phyloP scores from a whole-genome alignment of 148 eudicot genomes.

The Bassia scoparia region DNA sequence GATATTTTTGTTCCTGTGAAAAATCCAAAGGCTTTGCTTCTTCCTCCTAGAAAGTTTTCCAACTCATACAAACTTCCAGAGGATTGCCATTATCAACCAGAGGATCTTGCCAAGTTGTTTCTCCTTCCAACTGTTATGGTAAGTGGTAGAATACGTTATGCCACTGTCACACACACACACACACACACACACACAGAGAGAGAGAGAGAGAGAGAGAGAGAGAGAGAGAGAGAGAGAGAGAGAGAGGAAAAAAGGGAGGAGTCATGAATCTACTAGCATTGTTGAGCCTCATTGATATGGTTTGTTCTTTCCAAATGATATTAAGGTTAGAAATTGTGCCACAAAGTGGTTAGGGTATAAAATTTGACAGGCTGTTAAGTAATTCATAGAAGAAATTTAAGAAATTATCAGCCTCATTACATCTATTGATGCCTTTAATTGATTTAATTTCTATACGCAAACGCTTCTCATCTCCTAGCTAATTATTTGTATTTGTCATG shows the following conservation, averaged over 20 bases:
- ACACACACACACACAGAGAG: no score
- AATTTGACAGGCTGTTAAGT: no score
- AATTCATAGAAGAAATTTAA: no score
- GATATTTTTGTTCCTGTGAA: constrained; percentile 75
- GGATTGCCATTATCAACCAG: constrained; percentile 95
- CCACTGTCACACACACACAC: no score
- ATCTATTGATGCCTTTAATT: neutral
- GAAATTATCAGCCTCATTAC: neutral
- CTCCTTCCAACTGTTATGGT: constrained; percentile 82
- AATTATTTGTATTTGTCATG: constrained; percentile 1
- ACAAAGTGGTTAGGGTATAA: no score
- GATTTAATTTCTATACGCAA: neutral
- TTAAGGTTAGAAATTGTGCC: no score
- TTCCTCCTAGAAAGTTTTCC: constrained; percentile 58
- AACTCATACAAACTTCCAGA: constrained; percentile 76
- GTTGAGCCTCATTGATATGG: neutral
- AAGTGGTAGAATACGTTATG: constrained; percentile 48
- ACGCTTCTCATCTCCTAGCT: neutral
- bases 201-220: no score
- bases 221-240: no score
- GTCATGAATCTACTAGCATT: no score
- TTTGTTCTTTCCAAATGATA: no score
- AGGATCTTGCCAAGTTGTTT: constrained; percentile 90
- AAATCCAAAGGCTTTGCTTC: constrained; percentile 70
- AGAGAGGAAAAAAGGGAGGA: no score